These are phyloP conservation scores for Balakata baccata DNA, from an alignment of 345 rosid genomes.

Conservation along the genomic window DNA sequence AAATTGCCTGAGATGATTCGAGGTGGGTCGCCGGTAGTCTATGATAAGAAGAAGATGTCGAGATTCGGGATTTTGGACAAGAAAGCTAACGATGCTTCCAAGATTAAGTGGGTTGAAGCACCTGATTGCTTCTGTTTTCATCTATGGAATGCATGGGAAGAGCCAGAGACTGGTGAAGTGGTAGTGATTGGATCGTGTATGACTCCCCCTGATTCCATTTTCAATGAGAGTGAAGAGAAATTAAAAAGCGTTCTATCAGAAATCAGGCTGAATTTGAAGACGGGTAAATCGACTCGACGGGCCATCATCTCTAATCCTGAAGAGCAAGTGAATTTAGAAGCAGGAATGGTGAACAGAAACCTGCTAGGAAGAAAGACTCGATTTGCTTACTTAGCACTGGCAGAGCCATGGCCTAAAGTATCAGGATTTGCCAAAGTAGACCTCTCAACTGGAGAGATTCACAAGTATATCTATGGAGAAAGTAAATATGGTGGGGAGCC, in stretches of 20 bases:
- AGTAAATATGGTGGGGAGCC: conserved; percentile 76
- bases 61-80: conserved; percentile 76
- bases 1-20: conserved; percentile 69
- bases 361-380: conserved; percentile 66
- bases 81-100: conserved; percentile 41
- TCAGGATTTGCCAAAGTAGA: conserved; percentile 82
- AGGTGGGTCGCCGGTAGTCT: conserved; percentile 84
- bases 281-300: conserved; percentile 64
- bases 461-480: conserved; percentile 58
- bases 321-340: conserved; percentile 71
- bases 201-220: conserved; percentile 89
- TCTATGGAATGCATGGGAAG: conserved; percentile 96
- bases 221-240: conserved; percentile 74
- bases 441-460: conserved; percentile 51
- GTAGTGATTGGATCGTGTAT: conserved; percentile 85
- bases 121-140: conserved; percentile 93
- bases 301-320: conserved; percentile 38
- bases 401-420: conserved; percentile 92
- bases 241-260: conserved; percentile 69
- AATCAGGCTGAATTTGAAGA: conserved; percentile 60
- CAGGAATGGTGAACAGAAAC: conserved; percentile 85
- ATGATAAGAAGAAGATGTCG: conserved; percentile 63
- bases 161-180: conserved; percentile 69
- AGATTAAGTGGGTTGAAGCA: conserved; percentile 62
- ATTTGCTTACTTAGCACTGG: conserved; percentile 68